A percentile compares a stretch with the other conserved stretches of the same genome.
These are phyloP conservation scores for Ogataea thermomethanolica DNA, from an alignment of 805 yeast genomes.

Conservation along the genomic window DNA sequence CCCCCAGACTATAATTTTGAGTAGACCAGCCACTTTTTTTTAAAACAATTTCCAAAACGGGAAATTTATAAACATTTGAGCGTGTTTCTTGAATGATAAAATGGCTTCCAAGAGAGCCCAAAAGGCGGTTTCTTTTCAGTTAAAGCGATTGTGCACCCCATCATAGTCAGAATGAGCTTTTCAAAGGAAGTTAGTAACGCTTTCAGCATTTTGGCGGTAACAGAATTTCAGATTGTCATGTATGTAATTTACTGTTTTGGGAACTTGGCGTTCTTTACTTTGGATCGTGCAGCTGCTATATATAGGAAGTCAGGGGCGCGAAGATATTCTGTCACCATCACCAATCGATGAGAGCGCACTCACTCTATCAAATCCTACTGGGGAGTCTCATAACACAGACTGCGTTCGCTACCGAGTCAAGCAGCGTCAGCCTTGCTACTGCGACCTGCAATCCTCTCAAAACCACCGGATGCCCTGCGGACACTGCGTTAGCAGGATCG, in stretches of 20 bases:
- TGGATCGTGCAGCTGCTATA: constrained; percentile 7
- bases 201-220: background rate
- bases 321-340: background rate
- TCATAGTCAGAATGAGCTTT: background rate
- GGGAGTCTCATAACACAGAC: constrained; percentile 3
- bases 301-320: constrained; percentile 6
- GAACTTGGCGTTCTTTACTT: constrained; percentile 8
- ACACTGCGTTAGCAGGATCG: constrained; percentile 61
- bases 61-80: constrained; percentile 14
- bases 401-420: constrained; percentile 7
- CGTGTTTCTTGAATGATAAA: background rate
- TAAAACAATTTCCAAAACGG: constrained; percentile 9
- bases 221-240: background rate
- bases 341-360: constrained; percentile 2
- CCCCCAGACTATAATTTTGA: constrained; percentile 20
- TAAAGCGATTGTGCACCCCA: too few relatives aligned
- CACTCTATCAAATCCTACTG: background rate
- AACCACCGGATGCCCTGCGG: constrained; percentile 33
- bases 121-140: too few relatives aligned
- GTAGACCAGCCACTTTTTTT: constrained; percentile 19
- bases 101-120: background rate
- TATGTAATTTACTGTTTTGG: constrained; percentile 11
- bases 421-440: constrained; percentile 16
- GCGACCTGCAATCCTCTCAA: constrained; percentile 33
- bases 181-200: background rate